Percentiles rank a stretch among this genome's conserved stretches.
Evolutionary conservation across 306 rosid genomes (phyloP).

Genomic region (Cucumis melo): DNA sequence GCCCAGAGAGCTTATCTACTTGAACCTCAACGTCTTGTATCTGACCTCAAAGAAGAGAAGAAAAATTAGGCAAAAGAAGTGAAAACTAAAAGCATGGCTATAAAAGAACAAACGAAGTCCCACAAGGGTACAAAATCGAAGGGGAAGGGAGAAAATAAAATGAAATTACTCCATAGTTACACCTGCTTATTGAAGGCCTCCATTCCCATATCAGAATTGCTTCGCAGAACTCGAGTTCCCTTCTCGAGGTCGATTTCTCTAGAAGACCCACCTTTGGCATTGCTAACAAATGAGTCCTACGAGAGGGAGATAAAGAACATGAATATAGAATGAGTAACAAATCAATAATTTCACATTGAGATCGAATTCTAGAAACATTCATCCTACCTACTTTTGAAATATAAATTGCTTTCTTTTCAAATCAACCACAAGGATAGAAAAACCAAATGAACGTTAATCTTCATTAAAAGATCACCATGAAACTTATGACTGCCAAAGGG

Average conservation of each 20-base stretch:
- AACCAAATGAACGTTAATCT: neutral
- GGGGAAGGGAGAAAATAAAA: neutral
- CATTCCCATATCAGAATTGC: slow-evolving; percentile 51
- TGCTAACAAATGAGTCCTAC: slow-evolving; percentile 69
- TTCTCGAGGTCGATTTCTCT: slow-evolving; percentile 70
- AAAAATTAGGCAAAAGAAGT: neutral
- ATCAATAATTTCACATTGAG: neutral
- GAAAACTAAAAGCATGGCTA: neutral
- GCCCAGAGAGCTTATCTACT: slow-evolving; percentile 46
- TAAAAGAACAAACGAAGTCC: neutral
- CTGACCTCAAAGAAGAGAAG: slow-evolving; percentile 21
- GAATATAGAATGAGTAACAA: neutral
- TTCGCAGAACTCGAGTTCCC: slow-evolving; percentile 45
- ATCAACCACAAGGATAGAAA: neutral
- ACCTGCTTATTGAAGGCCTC: slow-evolving; percentile 84
- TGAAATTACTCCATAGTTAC: neutral
- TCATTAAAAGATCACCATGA: neutral
- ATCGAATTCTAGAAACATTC: neutral
- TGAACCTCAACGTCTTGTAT: slow-evolving; percentile 60
- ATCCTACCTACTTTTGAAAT: neutral
- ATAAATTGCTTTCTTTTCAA: neutral
- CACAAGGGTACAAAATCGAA: neutral
- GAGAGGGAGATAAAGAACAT: slow-evolving; percentile 1
- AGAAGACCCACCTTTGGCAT: slow-evolving; percentile 48
- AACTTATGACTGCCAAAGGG: neutral